phyloP scores from a whole-genome alignment of 495 filamentous ascomycete species.

The Trichoderma virens region DNA sequence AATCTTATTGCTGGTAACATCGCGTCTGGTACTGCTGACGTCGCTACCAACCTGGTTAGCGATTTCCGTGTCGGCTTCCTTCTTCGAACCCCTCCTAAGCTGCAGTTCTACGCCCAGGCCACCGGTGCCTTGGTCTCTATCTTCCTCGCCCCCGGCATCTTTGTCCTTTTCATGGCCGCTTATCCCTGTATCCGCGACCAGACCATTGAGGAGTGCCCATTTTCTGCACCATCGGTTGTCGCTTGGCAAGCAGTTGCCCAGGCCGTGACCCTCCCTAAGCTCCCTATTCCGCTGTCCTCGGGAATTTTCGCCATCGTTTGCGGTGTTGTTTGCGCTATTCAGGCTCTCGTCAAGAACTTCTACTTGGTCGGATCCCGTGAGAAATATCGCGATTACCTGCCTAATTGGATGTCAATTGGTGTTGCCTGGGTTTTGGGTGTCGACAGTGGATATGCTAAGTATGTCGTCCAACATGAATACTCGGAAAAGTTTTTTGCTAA shows the following conservation, averaged over 20 bases:
- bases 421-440: conserved; percentile 51
- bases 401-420: conserved; percentile 61
- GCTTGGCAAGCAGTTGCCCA: conserved; percentile 59
- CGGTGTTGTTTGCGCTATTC: conserved; percentile 38
- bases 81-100: conserved; percentile 48
- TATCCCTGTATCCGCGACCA: conserved; percentile 41
- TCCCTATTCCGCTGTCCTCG: conserved; percentile 48
- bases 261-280: conserved; percentile 52
- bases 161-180: conserved; percentile 49
- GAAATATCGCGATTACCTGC: conserved; percentile 51
- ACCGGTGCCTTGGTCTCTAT: conserved; percentile 48
- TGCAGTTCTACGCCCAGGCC: conserved; percentile 51
- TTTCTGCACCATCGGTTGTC: conserved; percentile 50
- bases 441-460: conserved; percentile 9
- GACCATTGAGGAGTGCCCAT: conserved; percentile 28
- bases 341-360: conserved; percentile 51
- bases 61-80: conserved; percentile 56
- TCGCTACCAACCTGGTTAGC: conserved; percentile 37
- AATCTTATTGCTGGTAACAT: conserved; percentile 51
- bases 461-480: neutral
- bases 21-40: conserved; percentile 44
- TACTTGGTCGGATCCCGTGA: conserved; percentile 37
- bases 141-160: conserved; percentile 50
- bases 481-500: neutral
- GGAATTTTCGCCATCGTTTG: conserved; percentile 52